A percentile compares a stretch with the other conserved stretches of the same genome.
These are phyloP conservation scores for Populus hybrid DNA, from an alignment of 441 rosid species.

Conservation along the genomic window DNA sequence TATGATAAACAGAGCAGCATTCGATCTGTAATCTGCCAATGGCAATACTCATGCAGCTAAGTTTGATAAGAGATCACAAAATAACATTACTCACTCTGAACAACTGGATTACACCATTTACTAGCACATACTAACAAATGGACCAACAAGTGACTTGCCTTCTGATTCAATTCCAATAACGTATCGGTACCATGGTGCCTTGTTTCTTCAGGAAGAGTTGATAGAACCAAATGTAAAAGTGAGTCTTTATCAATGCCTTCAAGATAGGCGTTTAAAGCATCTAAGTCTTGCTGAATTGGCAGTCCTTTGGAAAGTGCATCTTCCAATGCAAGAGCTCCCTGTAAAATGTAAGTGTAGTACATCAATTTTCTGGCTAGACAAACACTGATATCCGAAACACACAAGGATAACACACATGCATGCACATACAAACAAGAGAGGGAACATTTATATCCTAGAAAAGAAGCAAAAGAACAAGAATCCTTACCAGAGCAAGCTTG, in stretches of 20 bases:
- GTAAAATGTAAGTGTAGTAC: slow-evolving; percentile 22
- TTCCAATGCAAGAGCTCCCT: slow-evolving; percentile 92
- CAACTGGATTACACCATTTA: not conserved
- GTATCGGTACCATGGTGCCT: slow-evolving; percentile 70
- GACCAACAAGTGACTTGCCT: slow-evolving; percentile 40
- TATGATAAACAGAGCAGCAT: not conserved
- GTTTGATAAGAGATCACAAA: not conserved
- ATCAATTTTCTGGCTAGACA: slow-evolving; percentile 17
- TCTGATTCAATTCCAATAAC: slow-evolving; percentile 67
- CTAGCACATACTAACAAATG: not conserved
- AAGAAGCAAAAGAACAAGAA: not conserved
- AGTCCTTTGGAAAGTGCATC: slow-evolving; percentile 90
- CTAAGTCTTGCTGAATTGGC: slow-evolving; percentile 80
- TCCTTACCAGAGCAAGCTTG: slow-evolving; percentile 86
- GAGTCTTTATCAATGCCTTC: slow-evolving; percentile 76
- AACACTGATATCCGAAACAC: slow-evolving; percentile 6
- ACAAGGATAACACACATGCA: not conserved
- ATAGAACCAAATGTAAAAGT: slow-evolving; percentile 68
- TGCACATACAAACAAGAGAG: not conserved
- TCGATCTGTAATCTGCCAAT: not conserved
- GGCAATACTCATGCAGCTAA: not conserved
- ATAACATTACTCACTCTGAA: slow-evolving; percentile 5
- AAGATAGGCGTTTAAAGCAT: slow-evolving; percentile 53
- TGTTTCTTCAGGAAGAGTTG: slow-evolving; percentile 92
- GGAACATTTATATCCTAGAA: not conserved